These are phyloP conservation scores for Komagataella mondaviorum DNA, from an alignment of 805 yeast species.

Conservation along the genomic window DNA sequence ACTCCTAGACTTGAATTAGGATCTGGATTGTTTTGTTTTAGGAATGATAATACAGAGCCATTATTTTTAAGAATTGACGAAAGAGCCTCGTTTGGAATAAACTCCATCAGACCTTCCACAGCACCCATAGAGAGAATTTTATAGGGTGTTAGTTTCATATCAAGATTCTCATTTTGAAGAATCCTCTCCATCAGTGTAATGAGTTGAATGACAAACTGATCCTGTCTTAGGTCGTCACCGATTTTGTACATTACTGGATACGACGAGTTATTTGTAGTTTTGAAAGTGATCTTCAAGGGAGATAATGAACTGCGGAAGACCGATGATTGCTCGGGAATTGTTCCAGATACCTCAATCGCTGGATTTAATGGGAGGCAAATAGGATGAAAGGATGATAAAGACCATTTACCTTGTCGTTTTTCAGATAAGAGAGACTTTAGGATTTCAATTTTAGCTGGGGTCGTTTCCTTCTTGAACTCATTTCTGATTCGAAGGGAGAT, in stretches of 20 bases:
- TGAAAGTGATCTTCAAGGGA: conserved; percentile 75
- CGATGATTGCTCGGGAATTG: conserved; percentile 62
- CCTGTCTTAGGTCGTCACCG: conserved; percentile 94
- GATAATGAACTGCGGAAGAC: conserved; percentile 88
- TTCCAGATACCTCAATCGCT: conserved; percentile 55
- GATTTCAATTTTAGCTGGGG: conserved; percentile 61
- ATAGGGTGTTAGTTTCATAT: conserved; percentile 78
- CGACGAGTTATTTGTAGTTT: conserved; percentile 23
- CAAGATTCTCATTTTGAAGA: conserved; percentile 79
- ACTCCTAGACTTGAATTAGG: conserved; percentile 30
- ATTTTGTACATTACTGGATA: conserved; percentile 87
- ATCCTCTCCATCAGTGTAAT: conserved; percentile 84
- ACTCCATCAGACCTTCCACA: conserved; percentile 85
- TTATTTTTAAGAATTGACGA: conserved; percentile 67
- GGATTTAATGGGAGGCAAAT: conserved; percentile 81
- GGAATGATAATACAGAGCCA: conserved; percentile 57
- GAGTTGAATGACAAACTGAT: conserved; percentile 91
- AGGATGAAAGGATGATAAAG: conserved; percentile 28
- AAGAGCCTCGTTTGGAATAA: conserved; percentile 85
- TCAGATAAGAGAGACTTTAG: conserved; percentile 46
- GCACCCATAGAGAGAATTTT: conserved; percentile 84
- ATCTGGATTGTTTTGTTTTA: conserved; percentile 56
- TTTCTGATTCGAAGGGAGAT: conserved; percentile 52
- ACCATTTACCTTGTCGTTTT: conserved; percentile 20
- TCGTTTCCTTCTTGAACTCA: conserved; percentile 51